phyloP scores from a whole-genome alignment of 2,329 filamentous ascomycete genomes.

The Eutypella sp. region DNA sequence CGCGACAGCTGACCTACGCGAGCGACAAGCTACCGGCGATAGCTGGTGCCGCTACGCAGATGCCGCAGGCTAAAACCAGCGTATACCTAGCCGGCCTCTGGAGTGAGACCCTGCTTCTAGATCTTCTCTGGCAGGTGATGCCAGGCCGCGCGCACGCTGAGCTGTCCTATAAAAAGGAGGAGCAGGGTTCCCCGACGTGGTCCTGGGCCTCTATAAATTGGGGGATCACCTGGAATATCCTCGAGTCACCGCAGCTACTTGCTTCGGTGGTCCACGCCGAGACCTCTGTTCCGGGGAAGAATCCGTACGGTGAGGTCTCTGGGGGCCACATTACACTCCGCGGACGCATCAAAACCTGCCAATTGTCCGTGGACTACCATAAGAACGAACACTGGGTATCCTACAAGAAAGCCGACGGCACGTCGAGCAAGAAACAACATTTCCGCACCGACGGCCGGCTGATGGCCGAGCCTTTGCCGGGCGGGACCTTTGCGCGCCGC shows the following conservation, averaged over 20 bases:
- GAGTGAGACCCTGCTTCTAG: conserved; percentile 11
- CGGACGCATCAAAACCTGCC: conserved; percentile 10
- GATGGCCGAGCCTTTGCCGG: conserved; percentile 3
- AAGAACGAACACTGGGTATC: conserved; percentile 8
- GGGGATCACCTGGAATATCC: conserved; percentile 6
- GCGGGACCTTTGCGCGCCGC: conserved; percentile 3
- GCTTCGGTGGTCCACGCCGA: conserved; percentile 4
- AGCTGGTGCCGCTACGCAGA: conserved; percentile 8
- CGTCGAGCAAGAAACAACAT: conserved; percentile 6
- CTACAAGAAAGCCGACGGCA: conserved; percentile 7
- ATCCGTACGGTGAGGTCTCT: conserved; percentile 12
- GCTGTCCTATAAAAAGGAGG: conserved; percentile 8
- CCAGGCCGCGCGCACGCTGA: conserved; percentile 7
- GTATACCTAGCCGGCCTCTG: conserved; percentile 10
- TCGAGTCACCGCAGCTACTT: conserved; percentile 2
- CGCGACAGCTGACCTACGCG: conserved; percentile 10
- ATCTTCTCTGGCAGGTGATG: conserved; percentile 12
- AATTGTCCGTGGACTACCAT: conserved; percentile 6
- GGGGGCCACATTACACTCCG: conserved; percentile 8
- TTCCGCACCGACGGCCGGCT: conserved; percentile 11
- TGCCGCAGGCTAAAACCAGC: conserved; percentile 8
- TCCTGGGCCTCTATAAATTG: conserved; percentile 11
- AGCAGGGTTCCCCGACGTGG: conserved; percentile 9
- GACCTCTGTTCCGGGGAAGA: conserved; percentile 6
- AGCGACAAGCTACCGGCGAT: conserved; percentile 13